Evolutionary conservation across 1,284 basidiomycete species (phyloP).

Genomic region (Gymnopus androsaceus): DNA sequence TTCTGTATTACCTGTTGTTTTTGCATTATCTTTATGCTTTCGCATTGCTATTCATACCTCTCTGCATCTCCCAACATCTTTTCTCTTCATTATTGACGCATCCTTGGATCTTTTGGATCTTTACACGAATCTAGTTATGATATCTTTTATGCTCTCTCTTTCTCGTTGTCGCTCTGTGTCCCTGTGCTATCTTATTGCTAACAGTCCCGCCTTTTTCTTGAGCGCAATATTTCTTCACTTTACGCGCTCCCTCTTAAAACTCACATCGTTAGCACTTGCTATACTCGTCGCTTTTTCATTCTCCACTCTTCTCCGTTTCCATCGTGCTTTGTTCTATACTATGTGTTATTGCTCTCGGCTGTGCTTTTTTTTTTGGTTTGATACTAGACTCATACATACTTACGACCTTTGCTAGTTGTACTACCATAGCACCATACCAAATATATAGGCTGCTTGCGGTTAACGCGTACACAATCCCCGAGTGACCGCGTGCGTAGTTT

Average conservation of each 20-base stretch:
- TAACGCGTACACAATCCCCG: no score
- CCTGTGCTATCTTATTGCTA: constrained; percentile 23
- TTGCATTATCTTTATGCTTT: constrained; percentile 24
- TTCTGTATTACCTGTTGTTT: constrained; percentile 14
- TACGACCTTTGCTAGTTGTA: no score
- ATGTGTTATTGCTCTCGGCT: no score
- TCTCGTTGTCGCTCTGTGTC: constrained; percentile 17
- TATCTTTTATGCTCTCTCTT: constrained; percentile 10
- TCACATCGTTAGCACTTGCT: no score
- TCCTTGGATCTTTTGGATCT: neutral
- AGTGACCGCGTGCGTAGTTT: neutral
- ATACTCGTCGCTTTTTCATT: no score
- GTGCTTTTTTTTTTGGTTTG: no score
- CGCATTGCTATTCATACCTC: constrained; percentile 12
- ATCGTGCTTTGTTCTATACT: no score
- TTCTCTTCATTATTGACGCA: constrained; percentile 3
- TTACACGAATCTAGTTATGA: neutral
- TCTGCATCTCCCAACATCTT: neutral
- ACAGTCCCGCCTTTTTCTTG: constrained; percentile 4
- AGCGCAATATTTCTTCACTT: neutral
- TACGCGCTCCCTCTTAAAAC: neutral
- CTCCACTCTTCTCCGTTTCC: no score
- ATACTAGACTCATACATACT: no score
- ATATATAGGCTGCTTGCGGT: no score
- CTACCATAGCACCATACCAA: no score